These are phyloP conservation scores for Coemansia javaensis DNA, from an alignment of 192 early-diverging fungal genomes.

Conservation along the genomic window DNA sequence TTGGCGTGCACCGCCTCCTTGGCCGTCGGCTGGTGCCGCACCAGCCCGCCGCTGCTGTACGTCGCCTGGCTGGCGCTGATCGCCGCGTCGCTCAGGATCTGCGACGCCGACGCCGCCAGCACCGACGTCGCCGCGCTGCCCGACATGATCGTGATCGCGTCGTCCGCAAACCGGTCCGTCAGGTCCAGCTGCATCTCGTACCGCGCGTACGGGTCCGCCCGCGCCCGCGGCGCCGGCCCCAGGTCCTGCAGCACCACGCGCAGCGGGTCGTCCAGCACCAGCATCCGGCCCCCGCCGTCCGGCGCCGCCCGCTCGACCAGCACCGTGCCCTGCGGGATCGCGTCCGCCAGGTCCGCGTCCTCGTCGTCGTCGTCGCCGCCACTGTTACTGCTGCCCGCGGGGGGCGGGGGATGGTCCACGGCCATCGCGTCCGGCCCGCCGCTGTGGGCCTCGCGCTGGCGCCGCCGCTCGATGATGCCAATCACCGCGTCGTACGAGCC, in stretches of 20 bases:
- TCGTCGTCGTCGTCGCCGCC: slow-evolving; percentile 34
- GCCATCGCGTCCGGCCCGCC: slow-evolving; percentile 9
- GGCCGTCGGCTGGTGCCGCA: slow-evolving; percentile 46
- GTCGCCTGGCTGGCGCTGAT: slow-evolving; percentile 46
- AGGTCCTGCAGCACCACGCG: slow-evolving; percentile 65
- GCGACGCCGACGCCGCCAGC: slow-evolving; percentile 48
- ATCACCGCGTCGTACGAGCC: slow-evolving; percentile 49
- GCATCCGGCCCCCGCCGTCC: slow-evolving; percentile 23
- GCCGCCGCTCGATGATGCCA: slow-evolving; percentile 46
- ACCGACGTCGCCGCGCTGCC: slow-evolving; percentile 47
- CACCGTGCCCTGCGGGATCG: slow-evolving; percentile 50
- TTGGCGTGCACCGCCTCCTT: slow-evolving; percentile 53
- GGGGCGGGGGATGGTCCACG: too few relatives aligned
- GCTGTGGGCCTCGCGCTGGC: slow-evolving; percentile 37
- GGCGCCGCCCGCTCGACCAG: slow-evolving; percentile 41
- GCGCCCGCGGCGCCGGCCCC: slow-evolving; percentile 53
- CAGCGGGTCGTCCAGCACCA: slow-evolving; percentile 59
- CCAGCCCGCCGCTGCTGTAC: slow-evolving; percentile 42
- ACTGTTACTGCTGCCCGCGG: too few relatives aligned
- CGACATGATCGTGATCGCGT: slow-evolving; percentile 52
- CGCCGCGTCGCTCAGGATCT: slow-evolving; percentile 51
- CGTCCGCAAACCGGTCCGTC: slow-evolving; percentile 58
- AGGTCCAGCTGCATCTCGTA: slow-evolving; percentile 51
- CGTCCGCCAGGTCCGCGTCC: slow-evolving; percentile 41
- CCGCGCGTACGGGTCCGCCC: slow-evolving; percentile 43